Conservation (phyloP, 805 yeast genomes). For the Candida morakotiae region DNA sequence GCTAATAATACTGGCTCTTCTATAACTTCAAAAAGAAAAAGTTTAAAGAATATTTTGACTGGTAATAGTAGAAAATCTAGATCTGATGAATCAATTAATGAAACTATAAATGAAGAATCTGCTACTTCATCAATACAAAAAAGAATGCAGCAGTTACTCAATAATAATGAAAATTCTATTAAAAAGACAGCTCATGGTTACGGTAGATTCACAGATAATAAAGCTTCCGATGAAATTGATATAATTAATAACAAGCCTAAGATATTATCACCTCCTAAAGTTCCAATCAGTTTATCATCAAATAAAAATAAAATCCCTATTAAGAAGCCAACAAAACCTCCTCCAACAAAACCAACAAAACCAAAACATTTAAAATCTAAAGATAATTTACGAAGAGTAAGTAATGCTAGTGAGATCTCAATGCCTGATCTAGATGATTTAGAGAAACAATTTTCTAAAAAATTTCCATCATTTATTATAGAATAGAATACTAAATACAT, state of each 20-base stretch:
- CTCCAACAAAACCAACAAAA: slow-evolving; percentile 65
- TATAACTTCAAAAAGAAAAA: slow-evolving; percentile 19
- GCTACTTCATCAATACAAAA: slow-evolving; percentile 39
- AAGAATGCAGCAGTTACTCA: slow-evolving; percentile 49
- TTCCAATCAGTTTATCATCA: slow-evolving; percentile 28
- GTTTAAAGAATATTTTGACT: slow-evolving; percentile 26
- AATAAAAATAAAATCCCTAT: slow-evolving; percentile 3
- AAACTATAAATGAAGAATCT: not conserved
- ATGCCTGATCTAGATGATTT: slow-evolving; percentile 55
- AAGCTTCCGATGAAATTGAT: slow-evolving; percentile 30
- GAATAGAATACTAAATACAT: not conserved
- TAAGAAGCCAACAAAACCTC: slow-evolving; percentile 21
- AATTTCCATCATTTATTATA: slow-evolving; percentile 59
- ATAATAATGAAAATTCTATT: slow-evolving; percentile 38
- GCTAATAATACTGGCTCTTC: slow-evolving; percentile 18
- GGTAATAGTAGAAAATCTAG: slow-evolving; percentile 14
- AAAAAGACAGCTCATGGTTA: slow-evolving; percentile 74
- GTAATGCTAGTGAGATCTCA: slow-evolving; percentile 39
- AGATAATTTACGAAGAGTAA: slow-evolving; percentile 18
- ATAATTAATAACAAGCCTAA: slow-evolving; percentile 22
- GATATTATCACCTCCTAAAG: slow-evolving; percentile 28
- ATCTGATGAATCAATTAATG: not conserved
- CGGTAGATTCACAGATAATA: slow-evolving; percentile 62
- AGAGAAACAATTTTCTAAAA: slow-evolving; percentile 51
- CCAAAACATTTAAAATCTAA: slow-evolving; percentile 50